phyloP scores from a whole-genome alignment of 192 early-diverging fungal species.

The Gigaspora rosea region DNA sequence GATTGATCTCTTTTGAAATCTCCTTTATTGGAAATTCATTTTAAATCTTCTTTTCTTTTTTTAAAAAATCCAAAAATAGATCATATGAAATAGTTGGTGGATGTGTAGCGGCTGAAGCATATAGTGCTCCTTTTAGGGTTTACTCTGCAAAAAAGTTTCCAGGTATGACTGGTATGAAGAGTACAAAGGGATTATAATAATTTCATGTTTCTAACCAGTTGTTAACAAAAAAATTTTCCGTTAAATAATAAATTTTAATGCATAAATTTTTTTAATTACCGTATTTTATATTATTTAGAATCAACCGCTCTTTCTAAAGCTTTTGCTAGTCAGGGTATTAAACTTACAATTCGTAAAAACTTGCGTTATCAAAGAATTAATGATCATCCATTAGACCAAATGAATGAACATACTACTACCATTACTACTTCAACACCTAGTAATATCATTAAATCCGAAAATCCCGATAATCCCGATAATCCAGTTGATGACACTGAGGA shows the following conservation, averaged over 20 bases:
- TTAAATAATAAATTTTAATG: constrained; percentile 11
- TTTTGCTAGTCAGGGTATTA: constrained; percentile 78
- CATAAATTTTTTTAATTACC: constrained; percentile 16
- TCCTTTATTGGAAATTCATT: too few relatives aligned
- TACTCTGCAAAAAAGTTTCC: constrained; percentile 79
- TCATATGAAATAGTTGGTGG: constrained; percentile 24
- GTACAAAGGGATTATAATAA: neutral
- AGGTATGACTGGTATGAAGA: constrained; percentile 61
- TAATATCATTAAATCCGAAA: too few relatives aligned
- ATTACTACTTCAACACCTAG: too few relatives aligned
- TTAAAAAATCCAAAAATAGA: too few relatives aligned
- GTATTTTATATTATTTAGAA: constrained; percentile 39
- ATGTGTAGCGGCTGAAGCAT: constrained; percentile 49
- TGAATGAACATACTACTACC: neutral
- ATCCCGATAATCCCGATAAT: too few relatives aligned
- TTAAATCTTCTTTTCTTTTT: too few relatives aligned
- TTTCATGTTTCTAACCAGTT: constrained; percentile 10
- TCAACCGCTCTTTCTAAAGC: constrained; percentile 72
- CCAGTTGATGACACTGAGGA: too few relatives aligned
- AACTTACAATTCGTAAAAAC: constrained; percentile 73
- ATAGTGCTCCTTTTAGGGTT: constrained; percentile 69
- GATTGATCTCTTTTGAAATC: too few relatives aligned
- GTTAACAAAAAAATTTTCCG: neutral
- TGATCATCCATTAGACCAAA: neutral
- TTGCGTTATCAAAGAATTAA: constrained; percentile 25